Base-by-base conservation (phyloP, 1,284 basidiomycete species). In the Rhodotorula sp. region DNA sequence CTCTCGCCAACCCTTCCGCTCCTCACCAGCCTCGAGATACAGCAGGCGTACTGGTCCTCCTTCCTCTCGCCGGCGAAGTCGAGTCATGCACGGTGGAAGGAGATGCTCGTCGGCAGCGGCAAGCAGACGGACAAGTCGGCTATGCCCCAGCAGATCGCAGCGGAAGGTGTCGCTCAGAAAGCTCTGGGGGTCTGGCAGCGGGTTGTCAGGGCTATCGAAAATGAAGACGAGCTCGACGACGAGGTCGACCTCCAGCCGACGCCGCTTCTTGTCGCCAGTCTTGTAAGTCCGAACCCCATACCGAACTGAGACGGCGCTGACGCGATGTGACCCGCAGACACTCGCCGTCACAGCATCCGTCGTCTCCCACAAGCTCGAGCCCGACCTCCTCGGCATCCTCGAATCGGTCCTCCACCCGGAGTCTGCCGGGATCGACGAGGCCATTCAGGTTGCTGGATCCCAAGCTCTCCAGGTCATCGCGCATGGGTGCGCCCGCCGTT, bases 1-100 rank as follows among this genome's bases (percentile, higher is more conserved):
- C 83, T 94, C 28, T 91, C 89, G 61, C 91, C 92, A 24, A 91
- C 92, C 78, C 92, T 94, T 77, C 86, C 91, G 64, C 86, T 92
- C 11, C 92, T 91, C 80, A 91, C 90, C 76, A 86, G 90, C 40
- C 85, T 92, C 76, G 91, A 93, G 78, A 87, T 87, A 37, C 86
- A 90, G 75, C 91, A 89, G 87, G 65, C 67, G n/a, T 67, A 65
- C 51, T 58, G 62, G 51, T 54, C 64, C 5, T 59, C 64, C 16
- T 37, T 54, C 5, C 64, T 65, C 24, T 31, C 55, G n/a, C 37
- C 55, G 37, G 8, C 20, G n/a, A 56, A 18, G 37, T 34, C 62
- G 18, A 54, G 59, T 16, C 47, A 48, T 22, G 47, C 48, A n/a
- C 58, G 47, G 1, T 59, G 58, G 58, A 7, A 15, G 22, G 47